A percentile compares a stretch with the other conserved stretches of the same genome.
phyloP scores from a whole-genome alignment of 306 rosid genomes.

The Dryas drummondii region DNA sequence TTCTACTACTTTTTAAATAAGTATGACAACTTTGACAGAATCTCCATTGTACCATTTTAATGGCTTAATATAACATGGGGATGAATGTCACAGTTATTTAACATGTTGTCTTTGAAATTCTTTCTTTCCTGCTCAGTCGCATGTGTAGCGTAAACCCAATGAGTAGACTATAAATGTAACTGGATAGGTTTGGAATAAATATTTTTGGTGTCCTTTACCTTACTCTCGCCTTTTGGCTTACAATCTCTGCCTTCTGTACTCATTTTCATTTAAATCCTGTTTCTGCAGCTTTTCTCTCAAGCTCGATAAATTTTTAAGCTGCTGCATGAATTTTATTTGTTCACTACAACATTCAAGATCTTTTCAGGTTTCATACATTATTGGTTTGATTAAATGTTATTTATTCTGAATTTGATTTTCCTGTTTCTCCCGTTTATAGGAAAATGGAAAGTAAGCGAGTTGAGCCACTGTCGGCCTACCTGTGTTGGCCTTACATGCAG shows the following conservation, averaged over 20 bases:
- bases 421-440: slow-evolving; percentile 52
- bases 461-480: slow-evolving; percentile 57
- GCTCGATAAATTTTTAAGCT: background rate
- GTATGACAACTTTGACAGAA: background rate
- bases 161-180: background rate
- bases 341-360: background rate
- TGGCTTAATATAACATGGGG: background rate
- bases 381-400: background rate
- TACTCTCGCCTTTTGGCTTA: background rate
- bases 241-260: slow-evolving; percentile 14
- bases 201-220: background rate
- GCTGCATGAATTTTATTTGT: slow-evolving; percentile 1
- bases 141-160: background rate
- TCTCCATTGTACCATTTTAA: background rate
- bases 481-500: slow-evolving; percentile 89
- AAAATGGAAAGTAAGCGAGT: slow-evolving; percentile 38
- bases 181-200: background rate
- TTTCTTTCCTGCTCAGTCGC: background rate
- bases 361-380: background rate
- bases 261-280: slow-evolving; percentile 16
- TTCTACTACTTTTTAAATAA: slow-evolving; percentile 1
- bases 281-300: slow-evolving; percentile 16
- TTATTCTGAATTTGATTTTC: slow-evolving; percentile 24
- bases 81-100: background rate
- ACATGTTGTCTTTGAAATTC: slow-evolving; percentile 1